phyloP scores from a whole-genome alignment of 1,284 basidiomycete species.

The Microbotryum violaceum region DNA sequence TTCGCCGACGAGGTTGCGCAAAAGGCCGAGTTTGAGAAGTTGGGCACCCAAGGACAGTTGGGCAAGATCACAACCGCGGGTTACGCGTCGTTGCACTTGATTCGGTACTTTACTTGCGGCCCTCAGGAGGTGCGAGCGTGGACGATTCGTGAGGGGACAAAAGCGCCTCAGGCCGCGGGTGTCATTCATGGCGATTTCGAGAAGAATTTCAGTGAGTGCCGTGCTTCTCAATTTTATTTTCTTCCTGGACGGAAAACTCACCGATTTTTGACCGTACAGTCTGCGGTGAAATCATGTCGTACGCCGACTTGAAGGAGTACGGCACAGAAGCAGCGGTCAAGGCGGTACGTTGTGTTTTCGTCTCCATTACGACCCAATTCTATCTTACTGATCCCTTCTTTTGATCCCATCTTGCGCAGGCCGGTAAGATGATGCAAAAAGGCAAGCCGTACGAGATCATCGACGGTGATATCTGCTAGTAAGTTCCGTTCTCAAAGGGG shows the following conservation, averaged over 20 bases:
- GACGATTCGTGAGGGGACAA: slow-evolving; percentile 89
- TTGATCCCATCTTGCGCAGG: slow-evolving; percentile 38
- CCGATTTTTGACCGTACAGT: slow-evolving; percentile 39
- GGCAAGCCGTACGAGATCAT: slow-evolving; percentile 82
- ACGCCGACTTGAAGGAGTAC: slow-evolving; percentile 82
- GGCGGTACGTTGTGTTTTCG: slow-evolving; percentile 47
- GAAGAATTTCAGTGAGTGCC: slow-evolving; percentile 66
- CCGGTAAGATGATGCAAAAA: slow-evolving; percentile 90
- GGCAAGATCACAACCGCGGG: slow-evolving; percentile 90
- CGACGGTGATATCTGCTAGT: slow-evolving; percentile 42
- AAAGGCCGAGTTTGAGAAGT: slow-evolving; percentile 63
- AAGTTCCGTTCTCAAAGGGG: neutral
- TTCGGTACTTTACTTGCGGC: slow-evolving; percentile 94
- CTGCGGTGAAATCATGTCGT: slow-evolving; percentile 98
- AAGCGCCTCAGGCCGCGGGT: slow-evolving; percentile 94
- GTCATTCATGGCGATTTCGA: slow-evolving; percentile 97
- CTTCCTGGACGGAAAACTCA: too few species aligned
- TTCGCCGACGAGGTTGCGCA: slow-evolving; percentile 53
- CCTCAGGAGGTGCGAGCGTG: slow-evolving; percentile 96
- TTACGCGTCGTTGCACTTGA: slow-evolving; percentile 76
- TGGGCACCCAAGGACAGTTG: slow-evolving; percentile 62
- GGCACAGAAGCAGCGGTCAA: slow-evolving; percentile 87
- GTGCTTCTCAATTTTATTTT: too few species aligned
- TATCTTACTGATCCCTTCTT: neutral
- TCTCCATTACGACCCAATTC: neutral